Evolutionary conservation across 2,329 filamentous ascomycete species (phyloP), one percentile per base, ranked within the genome.

Genomic region (Juglanconis sp.): DNA sequence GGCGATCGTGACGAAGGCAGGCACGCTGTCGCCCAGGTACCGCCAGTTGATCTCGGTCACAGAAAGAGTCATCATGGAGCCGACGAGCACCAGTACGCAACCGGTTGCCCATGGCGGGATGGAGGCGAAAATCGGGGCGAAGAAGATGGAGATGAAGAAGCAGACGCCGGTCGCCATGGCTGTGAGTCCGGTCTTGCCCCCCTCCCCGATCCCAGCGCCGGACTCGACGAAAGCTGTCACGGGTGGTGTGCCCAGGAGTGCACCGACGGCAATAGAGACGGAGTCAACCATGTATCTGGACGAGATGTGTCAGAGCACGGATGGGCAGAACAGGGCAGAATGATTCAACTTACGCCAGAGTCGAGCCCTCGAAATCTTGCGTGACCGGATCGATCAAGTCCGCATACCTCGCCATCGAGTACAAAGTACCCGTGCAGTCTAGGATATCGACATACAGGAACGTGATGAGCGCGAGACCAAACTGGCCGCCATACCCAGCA

Each of bases 361-460:
- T 88, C 15, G 89, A 93, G 60, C 91, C 90, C 73, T 96, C 91
- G 64, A 96, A 96, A 70, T 96, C 92, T 69, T 92, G 88, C 0
- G 91, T 95, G 54, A 86, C 82, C 67, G 91, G 88, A 66, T 96
- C 90, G 69, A 96, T 88, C 59, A 90, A 85, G 49, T 90, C 86
- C 65, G 88, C 88, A 73, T 94, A 95, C 35, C 88, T 87, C 17
- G 92, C 92, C 91, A 96, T 96, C 24, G 90, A 90, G 76, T 96
- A 96, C 61, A 96, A 78, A 1, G 91, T 96, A 67, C 91, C 92
- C 0, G 92, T 96, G 65, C 86, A 88, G 73, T 96, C 92, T 49
- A 96, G 84, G 63, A 96, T 94, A 69, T 96, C 92, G 65, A 96
- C 91, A 69, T 96, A 96, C 30, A 96, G 81, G 76, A 96, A 96